Conservation (phyloP, 108 stramenopile genomes). For the Schizochytrium sp. region DNA sequence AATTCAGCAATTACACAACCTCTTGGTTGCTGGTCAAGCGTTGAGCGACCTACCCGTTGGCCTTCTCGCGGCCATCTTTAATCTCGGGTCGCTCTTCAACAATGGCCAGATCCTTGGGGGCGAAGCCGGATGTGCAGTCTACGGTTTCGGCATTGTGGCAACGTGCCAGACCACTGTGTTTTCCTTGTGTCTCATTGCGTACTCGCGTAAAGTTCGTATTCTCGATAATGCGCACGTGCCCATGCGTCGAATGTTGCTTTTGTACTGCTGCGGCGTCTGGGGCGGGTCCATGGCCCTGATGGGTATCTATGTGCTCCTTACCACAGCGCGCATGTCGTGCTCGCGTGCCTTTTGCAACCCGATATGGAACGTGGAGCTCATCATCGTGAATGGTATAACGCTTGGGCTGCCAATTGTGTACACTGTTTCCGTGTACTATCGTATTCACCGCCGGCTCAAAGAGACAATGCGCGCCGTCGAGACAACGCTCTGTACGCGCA, state of each 20-base stretch:
- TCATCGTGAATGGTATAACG: neutral
- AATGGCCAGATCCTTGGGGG: neutral
- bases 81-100: neutral
- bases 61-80: neutral
- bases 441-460: neutral
- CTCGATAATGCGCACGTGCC: neutral
- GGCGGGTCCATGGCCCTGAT: neutral
- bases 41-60: neutral
- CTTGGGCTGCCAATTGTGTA: neutral
- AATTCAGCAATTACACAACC: neutral
- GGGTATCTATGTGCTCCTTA: neutral
- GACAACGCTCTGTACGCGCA: neutral
- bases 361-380: neutral
- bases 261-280: neutral
- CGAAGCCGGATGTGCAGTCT: neutral
- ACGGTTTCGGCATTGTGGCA: neutral
- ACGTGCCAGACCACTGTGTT: slow-evolving; percentile 12
- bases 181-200: neutral
- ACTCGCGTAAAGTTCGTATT: neutral
- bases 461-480: neutral
- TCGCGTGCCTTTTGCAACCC: slow-evolving; percentile 8
- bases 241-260: neutral
- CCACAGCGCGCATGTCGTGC: neutral
- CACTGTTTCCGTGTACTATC: neutral
- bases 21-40: neutral